phyloP scores from a whole-genome alignment of 129 eudicot genomes.

The Deinandra increscens region DNA sequence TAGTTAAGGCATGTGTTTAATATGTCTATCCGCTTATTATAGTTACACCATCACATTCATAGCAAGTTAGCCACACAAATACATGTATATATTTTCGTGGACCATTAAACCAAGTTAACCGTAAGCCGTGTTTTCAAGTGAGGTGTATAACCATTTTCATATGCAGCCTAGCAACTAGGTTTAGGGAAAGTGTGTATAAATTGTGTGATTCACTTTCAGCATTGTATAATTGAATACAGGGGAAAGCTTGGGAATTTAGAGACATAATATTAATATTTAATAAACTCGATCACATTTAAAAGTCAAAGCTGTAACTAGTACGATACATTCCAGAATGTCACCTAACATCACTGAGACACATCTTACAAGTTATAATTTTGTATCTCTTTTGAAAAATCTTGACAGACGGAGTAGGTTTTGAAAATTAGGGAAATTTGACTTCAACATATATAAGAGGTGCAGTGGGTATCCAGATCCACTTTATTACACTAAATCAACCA shows the following conservation, averaged over 20 bases:
- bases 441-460: too few species aligned
- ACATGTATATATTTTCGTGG: not conserved
- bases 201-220: not conserved
- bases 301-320: slow-evolving; percentile 4
- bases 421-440: too few species aligned
- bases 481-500: not conserved
- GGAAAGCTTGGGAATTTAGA: not conserved
- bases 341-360: not conserved
- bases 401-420: too few species aligned
- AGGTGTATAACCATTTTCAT: not conserved
- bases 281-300: not conserved
- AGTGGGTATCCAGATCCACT: too few species aligned
- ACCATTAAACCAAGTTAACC: not conserved
- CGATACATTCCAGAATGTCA: not conserved
- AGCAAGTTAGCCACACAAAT: slow-evolving; percentile 10
- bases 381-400: slow-evolving; percentile 7
- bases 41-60: slow-evolving; percentile 4
- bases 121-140: not conserved
- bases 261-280: slow-evolving; percentile 1
- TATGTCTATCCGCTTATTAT: slow-evolving; percentile 9
- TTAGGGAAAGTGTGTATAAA: not conserved
- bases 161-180: not conserved
- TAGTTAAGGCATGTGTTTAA: slow-evolving; percentile 10
- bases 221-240: not conserved
- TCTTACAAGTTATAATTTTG: not conserved